Base-by-base conservation (phyloP, 345 rosid species). In the Brassica cretica region DNA sequence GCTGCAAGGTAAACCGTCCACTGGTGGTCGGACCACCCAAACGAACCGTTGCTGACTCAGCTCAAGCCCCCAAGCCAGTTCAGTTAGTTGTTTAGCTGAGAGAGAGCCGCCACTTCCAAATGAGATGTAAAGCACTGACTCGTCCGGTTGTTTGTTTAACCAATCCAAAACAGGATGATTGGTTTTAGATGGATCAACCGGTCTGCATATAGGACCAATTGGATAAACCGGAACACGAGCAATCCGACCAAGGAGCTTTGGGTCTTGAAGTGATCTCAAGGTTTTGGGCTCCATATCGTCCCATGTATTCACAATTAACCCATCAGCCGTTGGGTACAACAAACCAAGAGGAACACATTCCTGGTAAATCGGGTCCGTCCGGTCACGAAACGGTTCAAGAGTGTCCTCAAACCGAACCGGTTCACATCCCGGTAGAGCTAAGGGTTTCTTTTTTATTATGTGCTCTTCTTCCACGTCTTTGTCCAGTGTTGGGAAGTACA, bases 91-190 rank as follows among this genome's bases (percentile, higher is more conserved):
- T 60, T 68, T 68, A 51, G 82, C 46, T 24, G 82, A 68, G 32
- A 78, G 73, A 33, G 81, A 78, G 15, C 95, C 95, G 1, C 95
- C 92, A 25, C 93, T 90, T 12, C 97, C 97, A 7, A 90, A 87
- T 9, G 90, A 88, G 2, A 92, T 86, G 24, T 82, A 89, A 65
- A 90, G 55, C 5, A 88, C 93, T 0, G 90, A 90, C 25, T 83
- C 83, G 0, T 29, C 51, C 1, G 89, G 88, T 61, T 90, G 91
- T 39, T 70, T 73, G 56, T 79, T 88, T 39, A 92, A 76, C 95
- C 97, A 92, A 16, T 79, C 78, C n/a, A 68, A 62, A 24, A 79
- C n/a, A 18, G 74, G 64, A 10, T 49, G 63, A 3, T 44, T 37
- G 5, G 71, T 64, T 41, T 21, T 64, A 0, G 69, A 21, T 14